A percentile compares a stretch with the other conserved stretches of the same genome.
Conservation (phyloP, 2,329 filamentous ascomycete genomes). For the Ophiocordyceps camponoti-saundersi region DNA sequence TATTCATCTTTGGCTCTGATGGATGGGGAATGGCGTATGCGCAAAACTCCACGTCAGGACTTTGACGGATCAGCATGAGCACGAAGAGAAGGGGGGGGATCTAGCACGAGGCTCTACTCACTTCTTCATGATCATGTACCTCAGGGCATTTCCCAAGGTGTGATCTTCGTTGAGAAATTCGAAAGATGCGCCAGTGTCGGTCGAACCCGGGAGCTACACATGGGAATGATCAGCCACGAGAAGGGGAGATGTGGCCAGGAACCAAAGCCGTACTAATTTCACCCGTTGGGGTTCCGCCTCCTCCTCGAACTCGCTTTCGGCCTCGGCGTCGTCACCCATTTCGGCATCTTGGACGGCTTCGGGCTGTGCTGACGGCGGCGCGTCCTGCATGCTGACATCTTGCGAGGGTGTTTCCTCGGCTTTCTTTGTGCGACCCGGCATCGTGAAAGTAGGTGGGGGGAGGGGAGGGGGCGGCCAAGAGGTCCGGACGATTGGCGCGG, state of each 20-base stretch:
- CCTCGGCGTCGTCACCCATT: slow-evolving; percentile 13
- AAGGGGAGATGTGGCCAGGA: neutral
- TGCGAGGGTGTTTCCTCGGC: slow-evolving; percentile 12
- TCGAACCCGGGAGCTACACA: slow-evolving; percentile 64
- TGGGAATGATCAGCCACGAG: neutral
- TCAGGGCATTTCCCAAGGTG: slow-evolving; percentile 82
- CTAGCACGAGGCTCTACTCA: slow-evolving; percentile 27
- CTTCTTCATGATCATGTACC: slow-evolving; percentile 99
- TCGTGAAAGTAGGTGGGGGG: slow-evolving; percentile 9
- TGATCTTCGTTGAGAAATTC: slow-evolving; percentile 90
- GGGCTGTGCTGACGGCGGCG: slow-evolving; percentile 19
- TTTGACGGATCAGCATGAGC: slow-evolving; percentile 19
- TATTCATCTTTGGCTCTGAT: slow-evolving; percentile 89
- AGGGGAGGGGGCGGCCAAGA: neutral
- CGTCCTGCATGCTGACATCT: slow-evolving; percentile 28
- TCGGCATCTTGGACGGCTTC: slow-evolving; percentile 17
- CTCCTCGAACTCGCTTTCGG: slow-evolving; percentile 27
- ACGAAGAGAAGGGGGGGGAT: neutral
- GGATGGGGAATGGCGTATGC: slow-evolving; percentile 96
- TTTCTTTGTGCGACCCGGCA: slow-evolving; percentile 23
- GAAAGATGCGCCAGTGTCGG: slow-evolving; percentile 81
- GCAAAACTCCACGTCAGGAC: slow-evolving; percentile 93
- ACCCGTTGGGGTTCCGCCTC: slow-evolving; percentile 38
- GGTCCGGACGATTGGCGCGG: no score
- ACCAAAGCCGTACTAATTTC: slow-evolving; percentile 34